Evolutionary conservation across 2,329 filamentous ascomycete genomes (phyloP), one percentile per base, ranked within the genome.

Genomic region (Malbranchea cinnamomea): DNA sequence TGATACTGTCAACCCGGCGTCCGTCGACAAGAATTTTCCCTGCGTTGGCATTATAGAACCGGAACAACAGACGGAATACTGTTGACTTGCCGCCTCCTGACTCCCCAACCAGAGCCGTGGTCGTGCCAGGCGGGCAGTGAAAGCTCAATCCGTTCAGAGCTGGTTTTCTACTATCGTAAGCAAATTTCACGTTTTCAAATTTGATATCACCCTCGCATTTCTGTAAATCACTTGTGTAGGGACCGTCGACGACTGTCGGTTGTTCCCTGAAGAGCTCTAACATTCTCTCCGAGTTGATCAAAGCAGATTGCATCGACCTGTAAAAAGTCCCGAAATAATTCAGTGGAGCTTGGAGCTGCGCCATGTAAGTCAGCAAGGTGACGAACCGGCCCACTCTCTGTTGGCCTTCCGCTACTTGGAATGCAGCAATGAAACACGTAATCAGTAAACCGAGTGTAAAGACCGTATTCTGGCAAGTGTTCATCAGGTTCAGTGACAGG

Each of bases 51-150:
- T 94, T 91, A 62, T 95, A 98, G 56, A 94, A 98, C 11, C 89
- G 79, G 65, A 93, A 95, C 51, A 98, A 74, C 28, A 95, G 69
- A 29, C 89, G 78, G 63, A 98, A 94, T 15, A 98, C 71, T 0
- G 89, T 98, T 2, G 87, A 95, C 55, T 98, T 98, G 41, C 89
- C 89, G 35, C 89, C 89, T 26, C 89, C 89, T 18, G 87, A 95
- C 53, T 95, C 87, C 39, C 89, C 89, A 11, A 98, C 89, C 40
- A 98, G 76, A 1, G 89, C 89, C 4, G 87, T 98, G 0, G 85
- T 95, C 1, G 84, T 94, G 30, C 89, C 89, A 2, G 89, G 85
- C 11, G 63, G 60, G 52, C 85, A 94, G 39, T 78, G 75, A 54
- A 98, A 95, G 39, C 71, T 77, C 28, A 98, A 66, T 26, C 84